Base-by-base conservation (phyloP, 2,329 filamentous ascomycete genomes). In the Clarireedia monteithiana region DNA sequence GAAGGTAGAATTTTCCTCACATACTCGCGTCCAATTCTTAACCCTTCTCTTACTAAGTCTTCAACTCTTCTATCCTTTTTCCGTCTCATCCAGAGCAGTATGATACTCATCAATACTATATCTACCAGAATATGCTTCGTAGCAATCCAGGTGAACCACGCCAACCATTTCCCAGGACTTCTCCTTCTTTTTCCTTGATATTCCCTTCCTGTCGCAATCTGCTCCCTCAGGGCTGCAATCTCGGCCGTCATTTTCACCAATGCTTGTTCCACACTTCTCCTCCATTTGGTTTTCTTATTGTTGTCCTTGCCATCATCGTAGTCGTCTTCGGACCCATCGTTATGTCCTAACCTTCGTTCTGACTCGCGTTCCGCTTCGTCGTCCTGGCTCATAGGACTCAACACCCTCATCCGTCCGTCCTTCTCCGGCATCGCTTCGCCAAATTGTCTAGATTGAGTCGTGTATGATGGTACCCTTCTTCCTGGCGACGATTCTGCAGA, bases 161-260 rank as follows among this genome's bases (percentile, higher is more conserved):
- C 76, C 1, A 86, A 49, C 89, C 89, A 95, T 1, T 84, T 79
- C 49, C 82, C 78, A 24, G 88, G 70, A 53, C 81, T 85, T 59
- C 81, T 81, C 59, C 82, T 80, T 62, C 80, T 85, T 62, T 81
- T 81, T 17, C 82, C 79, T 59, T 82, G 81, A 73, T 87, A 87
- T 62, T 92, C 82, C 12, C 88, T 79, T 0, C 89, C 84, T 0
- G 83, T 81, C 53, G 90, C 86, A 63, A 97, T 86, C 68, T 97
- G 91, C 72, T 99, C 94, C 38, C 94, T 82, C 59, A 97, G 73
- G 0, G 94, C 94, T 1, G 94, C 91, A 34, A 99, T 83, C 72
- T 99, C 94, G 15, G 91, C 88, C 5, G 91, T 95, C 73, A 97
- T 84, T 64, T 91, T 89, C 55, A 92, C 89, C 56, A 97, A 78